A percentile compares a stretch with the other conserved stretches of the same genome.
These are phyloP conservation scores for Echinochloa phyllopogon DNA, from an alignment of 176 grass and related monocot species.

Conservation along the genomic window DNA sequence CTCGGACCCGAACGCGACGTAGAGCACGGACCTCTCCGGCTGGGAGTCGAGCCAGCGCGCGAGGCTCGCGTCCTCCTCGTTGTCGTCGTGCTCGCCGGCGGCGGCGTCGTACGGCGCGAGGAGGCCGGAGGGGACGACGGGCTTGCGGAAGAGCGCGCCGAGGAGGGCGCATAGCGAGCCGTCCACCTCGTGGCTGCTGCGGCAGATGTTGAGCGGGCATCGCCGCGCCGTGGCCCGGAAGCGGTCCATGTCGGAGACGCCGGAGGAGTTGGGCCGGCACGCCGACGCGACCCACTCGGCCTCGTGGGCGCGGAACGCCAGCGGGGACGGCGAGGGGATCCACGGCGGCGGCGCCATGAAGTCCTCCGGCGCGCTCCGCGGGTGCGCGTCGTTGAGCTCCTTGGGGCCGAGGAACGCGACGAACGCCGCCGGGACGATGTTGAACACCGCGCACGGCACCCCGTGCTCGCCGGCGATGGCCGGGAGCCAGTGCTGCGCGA, in stretches of 20 bases:
- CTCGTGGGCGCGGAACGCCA: constrained; percentile 20
- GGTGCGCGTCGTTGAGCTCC: neutral
- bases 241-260: neutral
- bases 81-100: neutral
- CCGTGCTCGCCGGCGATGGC: constrained; percentile 25
- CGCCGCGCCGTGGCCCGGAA: neutral
- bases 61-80: neutral
- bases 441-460: constrained; percentile 26
- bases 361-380: neutral
- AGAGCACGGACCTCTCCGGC: neutral
- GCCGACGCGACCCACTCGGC: neutral
- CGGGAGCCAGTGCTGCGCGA: constrained; percentile 43
- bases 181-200: constrained; percentile 28
- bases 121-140: neutral
- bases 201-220: neutral
- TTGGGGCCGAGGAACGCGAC: constrained; percentile 1
- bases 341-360: constrained; percentile 44
- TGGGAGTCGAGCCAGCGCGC: neutral
- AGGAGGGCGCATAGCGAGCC: neutral
- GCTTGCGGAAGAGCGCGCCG: neutral
- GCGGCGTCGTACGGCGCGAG: neutral
- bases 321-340: constrained; percentile 28
- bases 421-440: neutral
- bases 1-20: constrained; percentile 23
- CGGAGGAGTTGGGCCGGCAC: neutral